phyloP scores from a whole-genome alignment of 148 eudicot species.

The Camellia granthamiana region DNA sequence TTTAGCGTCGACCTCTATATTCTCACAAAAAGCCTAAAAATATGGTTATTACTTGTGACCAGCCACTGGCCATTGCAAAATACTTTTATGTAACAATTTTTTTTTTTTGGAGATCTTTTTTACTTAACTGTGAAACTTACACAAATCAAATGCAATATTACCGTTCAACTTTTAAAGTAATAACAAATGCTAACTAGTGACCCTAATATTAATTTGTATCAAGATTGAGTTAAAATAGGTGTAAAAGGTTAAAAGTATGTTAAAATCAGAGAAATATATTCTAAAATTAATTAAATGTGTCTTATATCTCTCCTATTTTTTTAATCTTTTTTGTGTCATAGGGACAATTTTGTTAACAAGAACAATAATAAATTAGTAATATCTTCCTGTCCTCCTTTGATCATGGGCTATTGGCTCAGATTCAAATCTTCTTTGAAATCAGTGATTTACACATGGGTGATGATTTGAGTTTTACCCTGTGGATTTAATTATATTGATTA shows the following conservation, averaged over 20 bases:
- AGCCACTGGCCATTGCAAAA: no score
- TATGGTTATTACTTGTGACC: no score
- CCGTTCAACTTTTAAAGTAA: neutral
- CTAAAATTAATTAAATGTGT: neutral
- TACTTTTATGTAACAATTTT: no score
- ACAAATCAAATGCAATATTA: neutral
- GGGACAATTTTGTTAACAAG: no score
- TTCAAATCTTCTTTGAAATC: constrained; percentile 15
- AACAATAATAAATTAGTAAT: neutral
- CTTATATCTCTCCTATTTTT: neutral
- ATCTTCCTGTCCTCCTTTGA: neutral
- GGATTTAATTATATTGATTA: neutral
- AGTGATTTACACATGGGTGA: constrained; percentile 17
- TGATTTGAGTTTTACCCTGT: neutral
- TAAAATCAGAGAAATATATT: no score
- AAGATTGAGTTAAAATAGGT: no score
- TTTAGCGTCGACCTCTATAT: no score
- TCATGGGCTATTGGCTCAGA: constrained; percentile 1
- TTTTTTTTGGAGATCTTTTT: no score
- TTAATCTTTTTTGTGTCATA: neutral
- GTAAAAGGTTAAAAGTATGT: no score
- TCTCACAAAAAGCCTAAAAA: no score
- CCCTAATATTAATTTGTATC: no score
- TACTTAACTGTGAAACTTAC: neutral
- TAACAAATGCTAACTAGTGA: no score